phyloP scores from a whole-genome alignment of 805 yeast genomes.

The Cyberlindnera amylophila region DNA sequence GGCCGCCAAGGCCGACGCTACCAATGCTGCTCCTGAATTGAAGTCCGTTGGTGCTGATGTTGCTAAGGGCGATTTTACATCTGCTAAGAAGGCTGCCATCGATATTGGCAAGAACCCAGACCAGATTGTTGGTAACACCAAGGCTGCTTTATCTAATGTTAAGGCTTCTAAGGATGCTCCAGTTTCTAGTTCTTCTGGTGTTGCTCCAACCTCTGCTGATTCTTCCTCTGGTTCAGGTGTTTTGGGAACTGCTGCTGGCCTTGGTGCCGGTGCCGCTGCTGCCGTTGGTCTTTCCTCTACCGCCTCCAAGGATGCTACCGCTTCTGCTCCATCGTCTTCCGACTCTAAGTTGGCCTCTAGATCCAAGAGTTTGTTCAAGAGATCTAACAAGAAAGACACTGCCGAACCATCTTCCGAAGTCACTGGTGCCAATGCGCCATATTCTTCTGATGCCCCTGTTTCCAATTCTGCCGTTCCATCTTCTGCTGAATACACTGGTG shows the following conservation, averaged over 20 bases:
- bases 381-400: constrained; percentile 1
- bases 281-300: neutral
- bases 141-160: constrained; percentile 4
- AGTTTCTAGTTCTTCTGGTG: neutral
- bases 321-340: constrained; percentile 1
- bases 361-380: constrained; percentile 2
- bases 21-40: constrained; percentile 22
- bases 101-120: constrained; percentile 9
- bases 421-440: too few species aligned
- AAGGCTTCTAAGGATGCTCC: neutral
- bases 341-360: neutral
- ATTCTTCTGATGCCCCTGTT: too few species aligned
- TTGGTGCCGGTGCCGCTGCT: neutral
- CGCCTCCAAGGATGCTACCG: neutral
- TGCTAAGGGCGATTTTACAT: constrained; percentile 11
- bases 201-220: neutral
- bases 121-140: constrained; percentile 8
- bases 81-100: constrained; percentile 10
- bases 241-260: too few species aligned
- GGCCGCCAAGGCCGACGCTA: constrained; percentile 12
- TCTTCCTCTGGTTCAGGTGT: too few species aligned
- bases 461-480: too few species aligned
- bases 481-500: too few species aligned
- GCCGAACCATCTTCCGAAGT: neutral
- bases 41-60: constrained; percentile 17